Evolutionary conservation across 1,139 yeast genomes (phyloP).

Genomic region (Geotrichum reessii): DNA sequence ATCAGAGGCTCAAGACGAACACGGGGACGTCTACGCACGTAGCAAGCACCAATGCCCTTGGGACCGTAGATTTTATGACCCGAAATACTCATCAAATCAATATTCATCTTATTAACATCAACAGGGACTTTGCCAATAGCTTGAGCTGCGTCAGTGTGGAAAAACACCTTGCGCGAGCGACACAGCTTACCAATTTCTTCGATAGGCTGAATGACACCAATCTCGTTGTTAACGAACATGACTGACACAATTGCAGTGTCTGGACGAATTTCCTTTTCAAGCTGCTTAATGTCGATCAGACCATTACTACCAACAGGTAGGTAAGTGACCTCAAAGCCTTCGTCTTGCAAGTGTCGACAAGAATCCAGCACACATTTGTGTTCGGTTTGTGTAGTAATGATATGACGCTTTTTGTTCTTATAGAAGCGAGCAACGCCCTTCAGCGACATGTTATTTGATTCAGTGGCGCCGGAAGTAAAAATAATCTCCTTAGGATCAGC

Average conservation of each 20-base stretch:
- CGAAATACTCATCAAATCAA: slow-evolving; percentile 87
- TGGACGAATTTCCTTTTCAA: slow-evolving; percentile 79
- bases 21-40: slow-evolving; percentile 95
- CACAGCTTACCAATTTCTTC: slow-evolving; percentile 91
- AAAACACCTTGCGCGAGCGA: slow-evolving; percentile 78
- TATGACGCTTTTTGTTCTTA: slow-evolving; percentile 81
- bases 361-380: slow-evolving; percentile 97
- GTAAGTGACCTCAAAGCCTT: slow-evolving; percentile 94
- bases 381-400: slow-evolving; percentile 93
- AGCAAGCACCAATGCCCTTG: slow-evolving; percentile 94
- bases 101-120: slow-evolving; percentile 89
- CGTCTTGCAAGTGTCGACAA: slow-evolving; percentile 90
- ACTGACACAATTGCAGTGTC: slow-evolving; percentile 89
- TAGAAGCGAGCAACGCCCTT: slow-evolving; percentile 96
- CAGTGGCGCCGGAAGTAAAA: slow-evolving; percentile 97
- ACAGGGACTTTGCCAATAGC: slow-evolving; percentile 91
- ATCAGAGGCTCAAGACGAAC: slow-evolving; percentile 93
- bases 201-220: slow-evolving; percentile 94
- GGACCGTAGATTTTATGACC: slow-evolving; percentile 98
- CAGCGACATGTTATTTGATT: slow-evolving; percentile 86
- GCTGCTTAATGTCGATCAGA: slow-evolving; percentile 65
- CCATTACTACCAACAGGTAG: slow-evolving; percentile 82
- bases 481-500: slow-evolving; percentile 97
- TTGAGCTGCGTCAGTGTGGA: slow-evolving; percentile 99
- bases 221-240: slow-evolving; percentile 97